phyloP scores from a whole-genome alignment of 2,329 filamentous ascomycete species.

The Didymella keratinophila region DNA sequence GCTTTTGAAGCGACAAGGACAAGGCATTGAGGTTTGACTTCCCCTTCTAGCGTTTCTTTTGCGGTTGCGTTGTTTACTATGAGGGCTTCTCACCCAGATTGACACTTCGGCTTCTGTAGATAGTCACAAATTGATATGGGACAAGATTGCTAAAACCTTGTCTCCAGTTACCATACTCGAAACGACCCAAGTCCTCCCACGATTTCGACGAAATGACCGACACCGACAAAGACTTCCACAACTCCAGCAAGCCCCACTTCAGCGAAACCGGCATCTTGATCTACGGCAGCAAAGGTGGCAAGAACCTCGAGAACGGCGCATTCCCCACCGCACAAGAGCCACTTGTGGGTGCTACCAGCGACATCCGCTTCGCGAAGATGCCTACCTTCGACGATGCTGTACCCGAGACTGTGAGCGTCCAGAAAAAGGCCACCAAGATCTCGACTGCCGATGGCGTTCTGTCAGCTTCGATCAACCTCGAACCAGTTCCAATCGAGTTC shows the following conservation, averaged over 20 bases:
- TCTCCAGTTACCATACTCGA: constrained; percentile 84
- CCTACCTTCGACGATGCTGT: constrained; percentile 59
- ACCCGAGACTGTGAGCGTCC: constrained; percentile 62
- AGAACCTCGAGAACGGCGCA: constrained; percentile 56
- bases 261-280: constrained; percentile 76
- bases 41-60: constrained; percentile 48
- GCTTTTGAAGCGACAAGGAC: constrained; percentile 59
- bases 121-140: constrained; percentile 54
- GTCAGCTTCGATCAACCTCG: constrained; percentile 59
- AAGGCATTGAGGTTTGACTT: constrained; percentile 90
- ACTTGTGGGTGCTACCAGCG: constrained; percentile 69
- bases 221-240: constrained; percentile 72
- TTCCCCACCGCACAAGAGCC: constrained; percentile 64
- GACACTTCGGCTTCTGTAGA: constrained; percentile 49
- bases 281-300: constrained; percentile 61
- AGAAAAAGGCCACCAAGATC: constrained; percentile 62
- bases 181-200: constrained; percentile 73
- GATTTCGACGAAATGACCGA: constrained; percentile 70
- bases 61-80: constrained; percentile 49
- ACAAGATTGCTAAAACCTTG: constrained; percentile 51
- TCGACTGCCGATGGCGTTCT: constrained; percentile 63
- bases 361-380: constrained; percentile 71
- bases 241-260: constrained; percentile 81
- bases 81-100: constrained; percentile 46
- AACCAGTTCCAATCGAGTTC: constrained; percentile 61